phyloP scores from a whole-genome alignment of 2,329 filamentous ascomycete genomes.

The Fusarium multiceps region DNA sequence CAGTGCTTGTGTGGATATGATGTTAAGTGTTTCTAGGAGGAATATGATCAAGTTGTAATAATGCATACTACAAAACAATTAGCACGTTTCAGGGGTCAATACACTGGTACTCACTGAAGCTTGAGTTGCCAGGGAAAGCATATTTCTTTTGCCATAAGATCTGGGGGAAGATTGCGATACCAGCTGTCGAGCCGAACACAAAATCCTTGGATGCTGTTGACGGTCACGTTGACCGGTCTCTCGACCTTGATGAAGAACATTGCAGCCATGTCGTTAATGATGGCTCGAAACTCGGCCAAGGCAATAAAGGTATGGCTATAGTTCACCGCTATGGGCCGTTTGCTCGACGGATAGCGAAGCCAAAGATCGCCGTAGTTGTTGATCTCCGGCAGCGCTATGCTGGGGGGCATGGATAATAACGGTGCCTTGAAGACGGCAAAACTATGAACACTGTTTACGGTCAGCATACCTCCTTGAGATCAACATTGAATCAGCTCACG shows the following conservation, averaged over 20 bases:
- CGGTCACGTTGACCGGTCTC: accelerated
- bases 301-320: background rate
- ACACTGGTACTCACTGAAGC: background rate
- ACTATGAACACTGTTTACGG: background rate
- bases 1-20: background rate
- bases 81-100: accelerated
- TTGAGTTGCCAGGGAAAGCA: conserved; percentile 4
- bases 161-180: background rate
- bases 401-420: background rate
- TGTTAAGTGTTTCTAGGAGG: background rate
- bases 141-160: background rate
- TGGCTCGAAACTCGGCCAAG: background rate
- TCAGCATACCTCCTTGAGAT: accelerated
- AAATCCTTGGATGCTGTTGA: background rate
- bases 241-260: background rate
- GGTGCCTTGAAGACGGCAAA: background rate
- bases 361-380: background rate
- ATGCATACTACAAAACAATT: background rate
- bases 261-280: background rate
- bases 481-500: accelerated
- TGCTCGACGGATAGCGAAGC: background rate
- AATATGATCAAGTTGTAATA: background rate
- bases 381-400: accelerated
- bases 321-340: background rate
- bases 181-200: background rate